These are phyloP conservation scores for Nemania bipapillata DNA, from an alignment of 2,329 filamentous ascomycete genomes.

Conservation along the genomic window DNA sequence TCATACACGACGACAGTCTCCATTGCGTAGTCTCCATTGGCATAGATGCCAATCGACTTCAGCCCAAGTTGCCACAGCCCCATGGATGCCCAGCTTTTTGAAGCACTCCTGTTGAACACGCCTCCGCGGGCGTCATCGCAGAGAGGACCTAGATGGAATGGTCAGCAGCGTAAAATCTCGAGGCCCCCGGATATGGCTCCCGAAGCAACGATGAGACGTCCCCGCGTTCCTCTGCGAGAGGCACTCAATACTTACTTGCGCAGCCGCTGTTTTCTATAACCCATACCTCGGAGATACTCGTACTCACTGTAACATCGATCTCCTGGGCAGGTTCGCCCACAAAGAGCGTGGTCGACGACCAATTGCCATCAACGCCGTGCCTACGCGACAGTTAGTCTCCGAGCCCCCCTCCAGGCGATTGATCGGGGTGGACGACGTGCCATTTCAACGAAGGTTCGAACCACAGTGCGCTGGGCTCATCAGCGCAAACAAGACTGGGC, in stretches of 20 bases:
- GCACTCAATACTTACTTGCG: constrained; percentile 55
- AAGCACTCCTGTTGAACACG: constrained; percentile 65
- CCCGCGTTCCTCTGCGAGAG: background rate
- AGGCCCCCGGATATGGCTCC: background rate
- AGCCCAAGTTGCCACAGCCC: constrained; percentile 71
- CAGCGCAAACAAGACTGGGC: constrained; percentile 45
- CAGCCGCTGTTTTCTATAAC: constrained; percentile 70
- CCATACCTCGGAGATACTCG: constrained; percentile 77
- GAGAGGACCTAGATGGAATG: constrained; percentile 54
- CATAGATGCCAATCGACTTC: constrained; percentile 66
- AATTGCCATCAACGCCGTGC: constrained; percentile 68
- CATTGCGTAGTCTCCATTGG: constrained; percentile 73
- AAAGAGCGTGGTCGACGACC: constrained; percentile 75
- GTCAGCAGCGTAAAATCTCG: constrained; percentile 13
- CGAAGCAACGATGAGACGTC: background rate
- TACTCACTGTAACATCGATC: constrained; percentile 71
- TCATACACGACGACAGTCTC: constrained; percentile 60
- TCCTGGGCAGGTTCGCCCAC: constrained; percentile 59
- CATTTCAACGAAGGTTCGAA: constrained; percentile 51
- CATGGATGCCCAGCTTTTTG: constrained; percentile 67
- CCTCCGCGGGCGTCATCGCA: constrained; percentile 69
- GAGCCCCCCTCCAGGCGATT: constrained; percentile 7
- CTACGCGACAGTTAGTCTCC: constrained; percentile 45
- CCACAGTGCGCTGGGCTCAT: constrained; percentile 47
- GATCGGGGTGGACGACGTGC: constrained; percentile 44